Evolutionary conservation across 192 early-diverging fungal genomes (phyloP), one percentile per base, ranked within the genome.

Genomic region (Coemansia aciculifera): DNA sequence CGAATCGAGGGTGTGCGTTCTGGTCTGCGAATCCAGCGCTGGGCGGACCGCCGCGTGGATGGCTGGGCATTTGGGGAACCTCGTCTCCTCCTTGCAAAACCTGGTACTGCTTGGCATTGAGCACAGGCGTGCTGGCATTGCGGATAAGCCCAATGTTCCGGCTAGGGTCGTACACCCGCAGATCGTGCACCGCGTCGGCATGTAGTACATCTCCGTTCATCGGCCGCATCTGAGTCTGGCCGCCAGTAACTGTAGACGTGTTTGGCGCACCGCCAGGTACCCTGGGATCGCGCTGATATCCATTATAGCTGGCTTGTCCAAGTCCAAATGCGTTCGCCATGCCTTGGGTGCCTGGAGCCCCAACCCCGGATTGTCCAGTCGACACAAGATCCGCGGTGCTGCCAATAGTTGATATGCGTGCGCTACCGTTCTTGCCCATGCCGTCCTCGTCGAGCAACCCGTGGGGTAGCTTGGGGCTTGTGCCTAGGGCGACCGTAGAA

Each of bases 391-490:
- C 74, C 36, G 61, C 39, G 38, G 27, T 63, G 43, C 67, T 73
- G 60, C 63, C 42, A 37, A 69, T 68, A 21, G n/a, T 48, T 11
- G 56, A 42, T 11, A 65, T 48, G 13, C 62, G 61, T 32, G 48
- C 10, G 34, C 62, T 46, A 10, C 38, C 44, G 43, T 23, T 54
- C 56, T 66, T 66, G 43, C 57, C 63, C 56, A 59, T 44, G 5
- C 63, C 70, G 8, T 82, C 80, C 40, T 82, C 80, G 63, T 82
- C 80, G 11, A 82, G 68, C 38, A 82, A 63, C 17, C 80, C 80
- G 5, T 82, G 80, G 2, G 80, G 80, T 15, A 82, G 72, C 65
- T 82, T 82, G 32, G 80, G 80, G 62, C 80, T 82, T 10, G 75
- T 70, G n/a, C 80, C 75, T 37, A 77, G 54, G 10, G 54, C 39